A percentile compares a stretch with the other conserved stretches of the same genome.
These are phyloP conservation scores for Trichophyton verrucosum DNA, from an alignment of 2,329 filamentous ascomycete genomes.

Conservation along the genomic window DNA sequence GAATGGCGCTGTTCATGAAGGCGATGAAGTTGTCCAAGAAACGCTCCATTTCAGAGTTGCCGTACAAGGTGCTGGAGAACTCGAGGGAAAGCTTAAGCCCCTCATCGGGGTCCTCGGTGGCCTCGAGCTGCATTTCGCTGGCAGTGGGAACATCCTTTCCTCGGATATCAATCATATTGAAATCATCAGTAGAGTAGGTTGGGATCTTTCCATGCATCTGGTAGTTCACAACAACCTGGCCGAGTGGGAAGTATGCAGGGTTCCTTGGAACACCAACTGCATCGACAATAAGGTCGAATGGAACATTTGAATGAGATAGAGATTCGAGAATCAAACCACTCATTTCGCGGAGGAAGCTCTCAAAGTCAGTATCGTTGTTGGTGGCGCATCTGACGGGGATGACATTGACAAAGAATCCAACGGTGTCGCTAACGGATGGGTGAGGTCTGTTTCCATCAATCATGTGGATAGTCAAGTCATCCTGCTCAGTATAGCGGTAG, in stretches of 20 bases:
- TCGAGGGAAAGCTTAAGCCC: conserved; percentile 16
- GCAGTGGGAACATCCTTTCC: conserved; percentile 17
- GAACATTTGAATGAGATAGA: conserved; percentile 11
- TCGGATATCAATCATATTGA: conserved; percentile 13
- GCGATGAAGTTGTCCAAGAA: conserved; percentile 19
- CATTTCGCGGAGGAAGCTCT: conserved; percentile 7
- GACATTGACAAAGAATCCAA: conserved; percentile 18
- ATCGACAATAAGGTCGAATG: conserved; percentile 14
- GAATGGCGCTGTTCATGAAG: conserved; percentile 17
- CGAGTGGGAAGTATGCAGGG: conserved; percentile 12
- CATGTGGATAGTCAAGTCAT: conserved; percentile 16
- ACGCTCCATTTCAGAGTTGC: conserved; percentile 17
- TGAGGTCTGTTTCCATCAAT: conserved; percentile 17
- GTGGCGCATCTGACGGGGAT: conserved; percentile 14
- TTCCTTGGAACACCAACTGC: conserved; percentile 9
- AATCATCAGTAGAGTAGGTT: conserved; percentile 15
- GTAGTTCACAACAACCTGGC: conserved; percentile 15
- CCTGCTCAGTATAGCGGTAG: conserved; percentile 16
- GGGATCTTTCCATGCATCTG: conserved; percentile 17
- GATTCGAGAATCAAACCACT: conserved; percentile 9
- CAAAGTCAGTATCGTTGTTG: conserved; percentile 6
- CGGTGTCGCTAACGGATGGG: conserved; percentile 14
- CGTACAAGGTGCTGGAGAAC: conserved; percentile 17
- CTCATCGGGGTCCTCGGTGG: conserved; percentile 15
- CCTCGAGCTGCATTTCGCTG: conserved; percentile 17